Base-by-base conservation (phyloP, 2,329 filamentous ascomycete genomes). In the Gyromitra esculenta region DNA sequence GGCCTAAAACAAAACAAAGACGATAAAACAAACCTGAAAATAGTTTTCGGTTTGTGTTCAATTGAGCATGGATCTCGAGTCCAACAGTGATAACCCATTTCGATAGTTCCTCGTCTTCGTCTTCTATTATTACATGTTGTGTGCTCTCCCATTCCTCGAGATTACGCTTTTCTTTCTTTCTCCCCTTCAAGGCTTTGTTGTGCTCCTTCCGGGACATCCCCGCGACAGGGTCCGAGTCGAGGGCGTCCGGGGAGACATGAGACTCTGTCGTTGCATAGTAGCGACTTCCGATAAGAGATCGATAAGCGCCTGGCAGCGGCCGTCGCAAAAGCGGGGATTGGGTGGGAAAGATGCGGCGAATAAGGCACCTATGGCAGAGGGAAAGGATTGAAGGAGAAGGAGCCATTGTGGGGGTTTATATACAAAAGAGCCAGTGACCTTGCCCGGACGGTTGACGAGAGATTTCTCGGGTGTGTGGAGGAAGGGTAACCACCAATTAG, bases 41-140 rank as follows among this genome's bases (percentile, higher is more conserved):
- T 72, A 99, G 89, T 84, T 99, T 99, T 81, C 88, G 87, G 3
- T 89, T 87, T 0, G 94, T 96, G 84, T 98, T 97, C 81, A 99
- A 87, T 84, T 98, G 95, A 21, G 96, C 96, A 83, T 99, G 96
- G 79, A 99, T 96, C 85, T 99, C 96, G 80, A 99, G 94, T 77
- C 96, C 96, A 37, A 98, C 93, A 0, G 95, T 97, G 81, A 98
- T 86, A 83, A 97, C 93, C 96, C 96, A 99, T 65, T 65, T 59
- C n/a, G 72, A 43, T 13, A 52, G 7, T 25, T 3, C 4, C 15
- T 68, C 48, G 25, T 71, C 18, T 45, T 60, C 41, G 1, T 41
- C 43, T 48, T 68, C 65, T 21, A 35, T 11, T 45, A 21, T 62
- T 18, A 13, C 6, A 5, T 52, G 45, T 7, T 59, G 25, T 31